A percentile compares a stretch with the other conserved stretches of the same genome.
phyloP scores from a whole-genome alignment of 2,329 filamentous ascomycete genomes.

The Metarhizium album region DNA sequence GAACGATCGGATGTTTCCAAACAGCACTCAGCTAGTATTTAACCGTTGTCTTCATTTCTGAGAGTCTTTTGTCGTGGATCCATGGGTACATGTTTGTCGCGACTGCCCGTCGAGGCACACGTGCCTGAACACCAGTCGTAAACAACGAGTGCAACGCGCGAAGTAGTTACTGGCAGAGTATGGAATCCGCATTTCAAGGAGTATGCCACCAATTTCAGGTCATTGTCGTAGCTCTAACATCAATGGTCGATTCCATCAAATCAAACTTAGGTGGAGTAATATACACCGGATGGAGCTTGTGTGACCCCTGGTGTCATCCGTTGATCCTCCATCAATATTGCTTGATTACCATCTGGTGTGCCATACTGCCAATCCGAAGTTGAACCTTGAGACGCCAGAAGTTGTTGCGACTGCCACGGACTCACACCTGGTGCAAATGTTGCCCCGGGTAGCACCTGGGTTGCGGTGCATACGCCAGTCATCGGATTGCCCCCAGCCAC shows the following conservation, averaged over 20 bases:
- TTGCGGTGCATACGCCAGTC: constrained; percentile 17
- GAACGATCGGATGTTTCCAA: neutral
- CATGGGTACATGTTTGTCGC: too few species aligned
- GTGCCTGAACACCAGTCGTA: neutral
- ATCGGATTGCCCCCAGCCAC: constrained; percentile 25
- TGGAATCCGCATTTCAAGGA: neutral
- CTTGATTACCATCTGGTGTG: constrained; percentile 9
- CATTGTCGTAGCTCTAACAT: neutral
- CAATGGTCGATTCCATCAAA: constrained; percentile 3
- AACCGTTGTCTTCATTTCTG: neutral
- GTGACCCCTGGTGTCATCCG: constrained; percentile 4
- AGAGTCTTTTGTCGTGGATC: neutral
- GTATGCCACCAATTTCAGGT: neutral
- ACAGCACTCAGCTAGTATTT: neutral
- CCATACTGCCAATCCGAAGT: constrained; percentile 25
- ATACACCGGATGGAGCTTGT: constrained; percentile 10
- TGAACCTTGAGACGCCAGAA: constrained; percentile 15
- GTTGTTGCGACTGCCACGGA: constrained; percentile 31
- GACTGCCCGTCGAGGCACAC: too few species aligned
- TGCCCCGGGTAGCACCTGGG: constrained; percentile 25
- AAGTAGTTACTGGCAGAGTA: neutral
- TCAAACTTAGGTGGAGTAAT: constrained; percentile 11
- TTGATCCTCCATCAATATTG: constrained; percentile 10
- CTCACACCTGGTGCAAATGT: constrained; percentile 24
- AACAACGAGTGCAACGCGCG: neutral